These are phyloP conservation scores for Colletotrichum scovillei DNA, from an alignment of 2,329 filamentous ascomycete genomes.

Conservation along the genomic window DNA sequence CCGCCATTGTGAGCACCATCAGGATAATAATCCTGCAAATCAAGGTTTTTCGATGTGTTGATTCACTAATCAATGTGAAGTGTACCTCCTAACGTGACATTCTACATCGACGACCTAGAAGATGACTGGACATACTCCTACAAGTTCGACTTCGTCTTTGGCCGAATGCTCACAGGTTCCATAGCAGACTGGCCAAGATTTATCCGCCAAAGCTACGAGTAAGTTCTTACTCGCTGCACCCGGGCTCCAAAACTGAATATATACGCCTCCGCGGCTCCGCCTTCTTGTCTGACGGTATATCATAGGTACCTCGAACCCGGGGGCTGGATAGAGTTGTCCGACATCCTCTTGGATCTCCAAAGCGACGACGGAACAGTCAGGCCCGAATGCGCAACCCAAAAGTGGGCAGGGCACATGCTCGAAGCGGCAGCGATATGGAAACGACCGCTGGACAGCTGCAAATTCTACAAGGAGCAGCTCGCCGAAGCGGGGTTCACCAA, in stretches of 20 bases:
- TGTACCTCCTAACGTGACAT: constrained; percentile 61
- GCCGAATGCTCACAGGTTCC: constrained; percentile 51
- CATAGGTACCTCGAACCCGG: constrained; percentile 51
- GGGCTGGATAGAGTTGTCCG: constrained; percentile 56
- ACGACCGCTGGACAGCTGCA: constrained; percentile 43
- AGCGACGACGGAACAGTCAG: constrained; percentile 55
- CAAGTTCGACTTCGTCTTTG: constrained; percentile 55
- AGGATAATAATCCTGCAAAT: not conserved
- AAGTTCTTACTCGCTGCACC: not conserved
- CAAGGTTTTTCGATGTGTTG: too few relatives aligned
- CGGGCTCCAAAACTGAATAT: too few relatives aligned
- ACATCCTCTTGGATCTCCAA: constrained; percentile 50
- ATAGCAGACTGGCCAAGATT: constrained; percentile 50
- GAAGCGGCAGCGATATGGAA: constrained; percentile 45
- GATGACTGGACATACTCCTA: constrained; percentile 52
- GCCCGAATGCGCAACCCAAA: constrained; percentile 41
- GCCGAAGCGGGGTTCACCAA: constrained; percentile 64
- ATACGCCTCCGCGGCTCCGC: too few relatives aligned
- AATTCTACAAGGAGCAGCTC: constrained; percentile 51
- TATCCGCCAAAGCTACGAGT: constrained; percentile 49
- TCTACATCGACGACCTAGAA: constrained; percentile 57
- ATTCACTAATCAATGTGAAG: constrained; percentile 38
- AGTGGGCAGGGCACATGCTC: constrained; percentile 46
- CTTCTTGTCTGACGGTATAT: not conserved
- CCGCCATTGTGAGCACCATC: constrained; percentile 45